Conservation (phyloP, 2,329 filamentous ascomycete species). For the Uncinocarpus reesii region DNA sequence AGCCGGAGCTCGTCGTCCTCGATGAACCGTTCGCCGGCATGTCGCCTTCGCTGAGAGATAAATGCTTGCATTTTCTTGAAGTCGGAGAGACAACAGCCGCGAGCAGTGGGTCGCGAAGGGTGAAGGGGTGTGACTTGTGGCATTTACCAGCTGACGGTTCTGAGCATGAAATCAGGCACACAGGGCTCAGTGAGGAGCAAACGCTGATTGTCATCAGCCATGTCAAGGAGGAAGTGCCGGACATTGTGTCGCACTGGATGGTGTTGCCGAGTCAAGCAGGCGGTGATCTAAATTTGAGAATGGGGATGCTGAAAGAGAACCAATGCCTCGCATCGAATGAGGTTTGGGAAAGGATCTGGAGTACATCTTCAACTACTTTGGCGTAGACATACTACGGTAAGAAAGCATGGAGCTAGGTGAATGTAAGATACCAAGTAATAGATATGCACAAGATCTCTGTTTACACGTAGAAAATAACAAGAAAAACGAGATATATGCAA, state of each 20-base stretch:
- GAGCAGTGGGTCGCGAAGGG: constrained; percentile 19
- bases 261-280: constrained; percentile 52
- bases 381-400: no score
- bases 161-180: constrained; percentile 19
- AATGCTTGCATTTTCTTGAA: constrained; percentile 71
- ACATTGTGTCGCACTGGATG: constrained; percentile 71
- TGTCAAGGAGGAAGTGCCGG: constrained; percentile 78
- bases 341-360: constrained; percentile 18
- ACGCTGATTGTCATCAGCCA: constrained; percentile 90
- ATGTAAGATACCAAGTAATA: neutral
- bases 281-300: constrained; percentile 15
- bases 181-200: constrained; percentile 58
- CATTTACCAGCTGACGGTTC: constrained; percentile 9
- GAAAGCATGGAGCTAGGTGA: no score
- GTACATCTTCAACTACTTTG: neutral
- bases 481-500: no score
- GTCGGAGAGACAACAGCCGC: constrained; percentile 43
- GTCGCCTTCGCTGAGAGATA: constrained; percentile 70
- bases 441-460: neutral
- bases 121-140: constrained; percentile 6
- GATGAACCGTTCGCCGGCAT: constrained; percentile 86
- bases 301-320: constrained; percentile 12
- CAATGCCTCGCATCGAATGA: constrained; percentile 11
- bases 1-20: constrained; percentile 69
- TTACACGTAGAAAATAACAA: no score